Percentiles rank a stretch among this genome's conserved stretches.
Evolutionary conservation across 306 rosid species (phyloP).

Genomic region (Quercus aquifolioides): DNA sequence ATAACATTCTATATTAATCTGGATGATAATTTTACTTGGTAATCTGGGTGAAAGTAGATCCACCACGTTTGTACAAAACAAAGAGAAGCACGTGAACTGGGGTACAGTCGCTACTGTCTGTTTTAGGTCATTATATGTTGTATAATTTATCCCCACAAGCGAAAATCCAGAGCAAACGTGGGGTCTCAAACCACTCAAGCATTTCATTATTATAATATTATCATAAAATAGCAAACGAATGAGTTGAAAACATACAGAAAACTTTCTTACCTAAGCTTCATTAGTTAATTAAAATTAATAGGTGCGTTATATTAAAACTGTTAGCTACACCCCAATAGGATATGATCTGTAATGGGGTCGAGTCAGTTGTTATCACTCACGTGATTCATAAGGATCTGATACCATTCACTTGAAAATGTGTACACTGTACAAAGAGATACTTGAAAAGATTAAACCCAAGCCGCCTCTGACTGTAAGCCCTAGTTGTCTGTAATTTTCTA

Average conservation of each 20-base stretch:
- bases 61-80: not conserved
- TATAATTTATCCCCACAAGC: not conserved
- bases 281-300: too few relatives aligned
- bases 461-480: too few relatives aligned
- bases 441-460: too few relatives aligned
- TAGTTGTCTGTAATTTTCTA: too few relatives aligned
- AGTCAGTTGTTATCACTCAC: too few relatives aligned
- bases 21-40: not conserved
- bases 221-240: not conserved
- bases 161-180: not conserved
- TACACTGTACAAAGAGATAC: too few relatives aligned
- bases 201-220: not conserved
- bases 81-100: not conserved
- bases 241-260: not conserved
- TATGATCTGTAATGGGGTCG: too few relatives aligned
- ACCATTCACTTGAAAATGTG: not conserved
- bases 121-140: not conserved
- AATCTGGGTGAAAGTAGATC: not conserved
- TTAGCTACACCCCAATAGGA: too few relatives aligned
- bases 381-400: not conserved
- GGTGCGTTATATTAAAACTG: too few relatives aligned
- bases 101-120: not conserved
- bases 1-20: not conserved
- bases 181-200: not conserved
- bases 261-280: not conserved